Evolutionary conservation across 768 basidiomycete genomes (phyloP).

Genomic region (Gautieria morchelliformis): DNA sequence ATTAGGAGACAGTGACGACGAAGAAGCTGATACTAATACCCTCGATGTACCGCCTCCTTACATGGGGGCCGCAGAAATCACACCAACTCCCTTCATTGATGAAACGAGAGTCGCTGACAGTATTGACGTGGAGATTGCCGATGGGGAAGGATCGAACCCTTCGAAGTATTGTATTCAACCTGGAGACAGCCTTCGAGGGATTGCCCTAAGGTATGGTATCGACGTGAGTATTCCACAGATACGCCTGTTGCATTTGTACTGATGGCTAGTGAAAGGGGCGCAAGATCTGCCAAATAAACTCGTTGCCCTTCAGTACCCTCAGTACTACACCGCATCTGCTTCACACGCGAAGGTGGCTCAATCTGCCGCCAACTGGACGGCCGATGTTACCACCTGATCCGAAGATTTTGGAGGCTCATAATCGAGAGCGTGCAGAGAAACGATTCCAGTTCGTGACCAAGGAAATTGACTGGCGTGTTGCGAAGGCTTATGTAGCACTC

Average conservation of each 20-base stretch:
- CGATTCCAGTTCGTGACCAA: constrained; percentile 56
- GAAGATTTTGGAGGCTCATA: constrained; percentile 28
- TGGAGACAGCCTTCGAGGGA: constrained; percentile 54
- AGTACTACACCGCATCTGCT: constrained; percentile 65
- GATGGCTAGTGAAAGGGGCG: constrained; percentile 33
- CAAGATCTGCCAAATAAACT: constrained; percentile 55
- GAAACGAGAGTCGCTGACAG: not conserved
- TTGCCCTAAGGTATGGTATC: constrained; percentile 49
- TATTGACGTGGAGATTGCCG: constrained; percentile 8
- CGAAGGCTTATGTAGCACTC: constrained; percentile 60
- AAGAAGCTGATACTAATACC: constrained; percentile 17
- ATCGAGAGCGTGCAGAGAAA: constrained; percentile 43
- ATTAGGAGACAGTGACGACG: constrained; percentile 55
- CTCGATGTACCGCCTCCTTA: not conserved
- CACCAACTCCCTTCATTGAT: not conserved
- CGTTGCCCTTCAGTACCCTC: constrained; percentile 53
- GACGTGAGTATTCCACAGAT: constrained; percentile 37
- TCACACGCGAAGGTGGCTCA: constrained; percentile 53
- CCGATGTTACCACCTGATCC: constrained; percentile 21
- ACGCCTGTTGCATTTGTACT: not conserved
- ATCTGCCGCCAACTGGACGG: constrained; percentile 36
- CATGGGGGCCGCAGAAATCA: constrained; percentile 2
- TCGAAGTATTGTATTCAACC: constrained; percentile 44
- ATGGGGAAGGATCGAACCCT: constrained; percentile 1
- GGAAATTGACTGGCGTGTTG: constrained; percentile 58